A percentile compares a stretch with the other conserved stretches of the same genome.
These are phyloP conservation scores for Papiliotrema fonsecae DNA, from an alignment of 1,284 basidiomycete genomes.

Conservation along the genomic window DNA sequence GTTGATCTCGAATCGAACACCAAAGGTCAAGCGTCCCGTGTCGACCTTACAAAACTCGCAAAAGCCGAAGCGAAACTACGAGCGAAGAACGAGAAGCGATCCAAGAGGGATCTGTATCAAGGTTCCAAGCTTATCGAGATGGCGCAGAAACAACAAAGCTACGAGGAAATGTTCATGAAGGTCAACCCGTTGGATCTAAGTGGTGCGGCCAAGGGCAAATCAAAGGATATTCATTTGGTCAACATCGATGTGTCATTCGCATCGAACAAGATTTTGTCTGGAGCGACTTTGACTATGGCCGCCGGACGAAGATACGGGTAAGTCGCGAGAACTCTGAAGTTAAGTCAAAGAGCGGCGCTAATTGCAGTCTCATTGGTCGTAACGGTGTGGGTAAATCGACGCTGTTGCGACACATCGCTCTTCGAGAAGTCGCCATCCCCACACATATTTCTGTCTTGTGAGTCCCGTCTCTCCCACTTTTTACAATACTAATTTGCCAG, in stretches of 20 bases:
- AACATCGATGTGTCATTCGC: slow-evolving; percentile 94
- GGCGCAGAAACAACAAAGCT: slow-evolving; percentile 89
- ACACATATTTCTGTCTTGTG: slow-evolving; percentile 89
- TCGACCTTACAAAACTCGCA: slow-evolving; percentile 96
- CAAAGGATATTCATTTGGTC: slow-evolving; percentile 92
- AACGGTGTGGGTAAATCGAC: slow-evolving; percentile 97
- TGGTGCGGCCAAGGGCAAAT: slow-evolving; percentile 76
- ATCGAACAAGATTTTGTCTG: slow-evolving; percentile 82
- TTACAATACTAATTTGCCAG: slow-evolving; percentile 8
- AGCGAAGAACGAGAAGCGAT: slow-evolving; percentile 88
- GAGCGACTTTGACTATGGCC: slow-evolving; percentile 78
- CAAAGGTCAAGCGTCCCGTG: slow-evolving; percentile 89
- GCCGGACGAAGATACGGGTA: slow-evolving; percentile 79
- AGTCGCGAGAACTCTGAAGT: slow-evolving; percentile 3
- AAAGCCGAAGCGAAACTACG: slow-evolving; percentile 97
- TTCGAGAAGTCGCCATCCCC: slow-evolving; percentile 90
- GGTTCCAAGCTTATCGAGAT: slow-evolving; percentile 92
- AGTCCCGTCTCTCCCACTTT: slow-evolving; percentile 3
- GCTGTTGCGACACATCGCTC: slow-evolving; percentile 88
- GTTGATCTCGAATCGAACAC: slow-evolving; percentile 92
- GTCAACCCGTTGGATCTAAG: slow-evolving; percentile 92
- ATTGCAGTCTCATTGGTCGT: slow-evolving; percentile 55
- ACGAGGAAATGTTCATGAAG: slow-evolving; percentile 99
- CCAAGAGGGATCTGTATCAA: slow-evolving; percentile 80
- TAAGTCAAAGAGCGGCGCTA: slow-evolving; percentile 7